These are phyloP conservation scores for Emiliania huxleyi DNA, from an alignment of 78 protist genomes.

Conservation along the genomic window DNA sequence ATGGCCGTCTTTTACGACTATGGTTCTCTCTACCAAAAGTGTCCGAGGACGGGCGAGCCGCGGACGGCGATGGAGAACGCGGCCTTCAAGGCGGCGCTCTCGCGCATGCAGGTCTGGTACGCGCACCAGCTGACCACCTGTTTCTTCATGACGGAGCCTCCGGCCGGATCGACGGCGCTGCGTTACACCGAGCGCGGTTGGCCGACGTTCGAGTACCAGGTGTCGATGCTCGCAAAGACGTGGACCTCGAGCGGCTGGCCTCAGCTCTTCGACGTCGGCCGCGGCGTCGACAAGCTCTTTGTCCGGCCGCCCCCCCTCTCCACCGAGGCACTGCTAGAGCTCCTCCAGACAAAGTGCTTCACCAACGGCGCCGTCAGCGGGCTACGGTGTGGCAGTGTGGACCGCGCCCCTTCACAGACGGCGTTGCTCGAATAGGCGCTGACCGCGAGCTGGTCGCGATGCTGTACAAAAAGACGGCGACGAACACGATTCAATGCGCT, in stretches of 20 bases:
- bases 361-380: not conserved
- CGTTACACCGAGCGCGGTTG: not conserved
- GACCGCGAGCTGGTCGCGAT: not conserved
- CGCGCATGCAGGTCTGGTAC: not conserved
- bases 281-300: not conserved
- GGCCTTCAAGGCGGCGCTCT: not conserved
- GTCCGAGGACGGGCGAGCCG: not conserved
- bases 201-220: not conserved
- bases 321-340: not conserved
- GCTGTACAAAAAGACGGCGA: not conserved
- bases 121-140: not conserved
- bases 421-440: too few species aligned
- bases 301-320: not conserved
- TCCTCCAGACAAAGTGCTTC: not conserved
- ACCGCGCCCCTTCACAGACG: too few species aligned
- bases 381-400: too few species aligned
- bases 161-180: not conserved
- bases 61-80: not conserved
- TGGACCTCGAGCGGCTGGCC: not conserved
- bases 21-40: not conserved
- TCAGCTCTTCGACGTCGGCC: not conserved
- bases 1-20: not conserved
- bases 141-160: not conserved
- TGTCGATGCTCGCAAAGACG: not conserved
- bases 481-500: not conserved